These are phyloP conservation scores for Kodamaea hsintzibuensis DNA, from an alignment of 805 yeast genomes.

Conservation along the genomic window DNA sequence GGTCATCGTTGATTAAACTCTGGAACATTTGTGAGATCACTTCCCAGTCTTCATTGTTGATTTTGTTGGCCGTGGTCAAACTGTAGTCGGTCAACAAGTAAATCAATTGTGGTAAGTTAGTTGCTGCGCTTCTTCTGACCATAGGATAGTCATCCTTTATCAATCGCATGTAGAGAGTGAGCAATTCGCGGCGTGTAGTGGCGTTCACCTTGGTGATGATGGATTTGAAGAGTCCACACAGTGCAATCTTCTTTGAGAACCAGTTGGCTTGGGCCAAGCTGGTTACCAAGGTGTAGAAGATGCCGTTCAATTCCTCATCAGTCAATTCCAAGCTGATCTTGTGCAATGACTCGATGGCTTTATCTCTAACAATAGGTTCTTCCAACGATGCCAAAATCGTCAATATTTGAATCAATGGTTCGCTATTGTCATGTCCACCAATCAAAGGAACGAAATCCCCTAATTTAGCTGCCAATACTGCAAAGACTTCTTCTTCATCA, in stretches of 20 bases:
- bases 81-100: constrained; percentile 51
- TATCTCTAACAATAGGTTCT: constrained; percentile 94
- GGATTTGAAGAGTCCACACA: constrained; percentile 82
- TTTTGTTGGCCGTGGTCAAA: constrained; percentile 28
- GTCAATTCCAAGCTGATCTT: constrained; percentile 63
- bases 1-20: constrained; percentile 75
- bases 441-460: constrained; percentile 85
- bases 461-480: constrained; percentile 87
- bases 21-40: constrained; percentile 80
- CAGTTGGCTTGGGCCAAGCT: constrained; percentile 85
- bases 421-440: constrained; percentile 73
- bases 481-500: constrained; percentile 97
- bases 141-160: constrained; percentile 93
- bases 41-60: constrained; percentile 70
- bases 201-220: constrained; percentile 61
- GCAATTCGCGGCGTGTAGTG: constrained; percentile 56
- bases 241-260: constrained; percentile 91
- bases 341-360: constrained; percentile 85
- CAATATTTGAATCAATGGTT: constrained; percentile 56
- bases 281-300: constrained; percentile 74
- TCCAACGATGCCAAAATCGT: constrained; percentile 88
- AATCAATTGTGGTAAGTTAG: constrained; percentile 73
- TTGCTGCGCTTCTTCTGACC: constrained; percentile 95
- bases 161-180: constrained; percentile 67
- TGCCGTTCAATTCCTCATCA: constrained; percentile 60